Base-by-base conservation (phyloP, 2,329 filamentous ascomycete species). In the Talaromyces verruculosus region DNA sequence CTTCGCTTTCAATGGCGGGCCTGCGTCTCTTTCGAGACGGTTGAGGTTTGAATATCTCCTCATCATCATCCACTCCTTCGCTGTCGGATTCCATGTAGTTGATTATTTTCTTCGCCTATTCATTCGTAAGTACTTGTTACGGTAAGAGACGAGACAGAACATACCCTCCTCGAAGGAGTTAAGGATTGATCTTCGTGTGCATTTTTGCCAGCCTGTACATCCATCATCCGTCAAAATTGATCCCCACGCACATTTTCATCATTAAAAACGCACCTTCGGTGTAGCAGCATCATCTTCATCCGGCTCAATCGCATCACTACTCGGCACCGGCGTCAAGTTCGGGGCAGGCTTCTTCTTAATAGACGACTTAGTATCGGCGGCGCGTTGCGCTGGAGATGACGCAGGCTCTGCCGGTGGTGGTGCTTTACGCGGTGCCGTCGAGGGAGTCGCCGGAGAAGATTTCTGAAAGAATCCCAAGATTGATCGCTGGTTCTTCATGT, bases 61-160 rank as follows among this genome's bases (percentile, higher is more conserved):
- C 89, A 60, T 92, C 90, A 13, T 92, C 90, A 62, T 82, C 81
- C 55, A 84, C 83, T 19, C 86, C 84, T 65, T 92, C 90, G 55
- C 91, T 90, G 53, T 91, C 92, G 1, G 91, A 93, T 73, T 97
- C 93, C 69, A 90, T 89, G 76, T 98, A 98, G 75, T 95, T 79
- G 25, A 79, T 85, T 55, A 83, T 77, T 72, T 88, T 89, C 76
- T 87, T 88, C 13, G 82, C 83, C 84, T 88, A 57, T 39, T 66
- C 65, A 47, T 22, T 55, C 5, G 53, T 66, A 15, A 66, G 58
- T 5, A 63, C 0, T 39, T 62, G 10, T 7, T 13, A 2, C 19
- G 1, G n/a, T 70, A 65, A n/a, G 11, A 33, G 10, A 6, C 13
- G 13, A 28, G 13, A 28, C 3, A 61, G 19, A 45, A 10, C 39